Evolutionary conservation across 306 rosid genomes (phyloP), one percentile per base, ranked within the genome.

Genomic region (Abrus pulchellus): DNA sequence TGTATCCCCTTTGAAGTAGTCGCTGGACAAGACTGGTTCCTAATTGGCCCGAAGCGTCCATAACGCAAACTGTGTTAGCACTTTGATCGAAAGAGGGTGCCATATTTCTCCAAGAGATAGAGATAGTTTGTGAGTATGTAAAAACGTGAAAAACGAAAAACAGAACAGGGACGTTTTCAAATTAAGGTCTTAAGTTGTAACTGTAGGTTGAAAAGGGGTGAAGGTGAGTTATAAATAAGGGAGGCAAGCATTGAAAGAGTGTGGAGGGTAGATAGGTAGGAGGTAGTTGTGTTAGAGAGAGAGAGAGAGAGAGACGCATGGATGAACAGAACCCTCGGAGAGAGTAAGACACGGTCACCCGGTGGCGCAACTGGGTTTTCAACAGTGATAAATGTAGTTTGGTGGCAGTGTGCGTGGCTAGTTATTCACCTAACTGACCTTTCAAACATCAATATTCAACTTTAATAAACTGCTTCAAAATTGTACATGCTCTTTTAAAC

Each of bases 1-100:
- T 87, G 70, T 87, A 87, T 1, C 97, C 97, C 63, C 89, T 83
- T 38, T 79, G 93, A 7, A 93, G 88, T 0, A 91, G 90, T 5
- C 83, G 81, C 65, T 86, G 78, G 11, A 87, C 92, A 0, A 93
- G 83, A 75, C 41, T 56, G 10, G 84, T 81, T 55, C 97, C 97
- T 0, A 93, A 73, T n/a, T 81, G 81, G 2, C 92, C 88, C 0
- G 97, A 91, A 43, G 97, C 97, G 38, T 93, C 97, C 94, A 93
- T 87, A 1, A 91, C 97, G n/a, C 97, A 93, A 0, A 91, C 94
- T 13, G 93, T 77, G 12, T 68, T 84, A 0, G 61, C 41, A 52
- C 34, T 74, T 2, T 74, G 81, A 28, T 85, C 66, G 41, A 89
- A 82, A 0, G 88, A 83, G 56, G 88, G 89, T 6, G 92, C 92